Evolutionary conservation across 2,329 filamentous ascomycete species (phyloP), one percentile per base, ranked within the genome.

Genomic region (Oidium heveae): DNA sequence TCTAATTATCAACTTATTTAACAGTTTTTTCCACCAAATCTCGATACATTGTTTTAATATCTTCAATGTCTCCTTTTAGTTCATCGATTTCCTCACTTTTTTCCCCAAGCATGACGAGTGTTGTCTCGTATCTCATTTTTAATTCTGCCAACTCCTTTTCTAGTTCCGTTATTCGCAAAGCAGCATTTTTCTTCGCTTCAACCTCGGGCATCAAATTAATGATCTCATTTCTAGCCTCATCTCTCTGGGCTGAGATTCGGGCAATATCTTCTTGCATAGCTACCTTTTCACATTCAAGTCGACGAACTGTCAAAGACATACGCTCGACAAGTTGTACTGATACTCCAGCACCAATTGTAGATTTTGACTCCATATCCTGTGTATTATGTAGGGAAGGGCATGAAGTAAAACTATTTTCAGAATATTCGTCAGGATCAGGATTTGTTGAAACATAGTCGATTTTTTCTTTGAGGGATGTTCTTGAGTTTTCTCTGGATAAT

Each of bases 61-160:
- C 91, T 59, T 80, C 73, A 54, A 98, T 84, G 71, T 96, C 91
- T 13, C 84, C 82, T 66, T 75, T 79, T 60, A 98, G 71, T 72
- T 98, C 91, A 64, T 94, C 87, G 1, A 94, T 88, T 63, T 83
- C 71, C 72, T 98, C 91, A 67, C 86, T 94, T 76, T 94, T 94
- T 75, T 98, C 91, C 1, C 91, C 91, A 55, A 98, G 70, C 79
- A 96, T 82, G 70, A 96, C 88, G 54, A 98, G 72, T 57, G 86
- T 93, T 15, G 87, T 91, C 65, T 94, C 80, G 65, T 96, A 94
- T 62, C 89, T 74, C 58, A 77, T 72, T 62, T 85, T 80, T 59
- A 95, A 71, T 44, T 77, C 76, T 32, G 69, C 70, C 52, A 94
- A 70, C 60, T 86, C 76, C 49, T 68, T 69, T 66, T 93, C 82